Base-by-base conservation (phyloP, 2,329 filamentous ascomycete species). In the Paraphoma sp. region DNA sequence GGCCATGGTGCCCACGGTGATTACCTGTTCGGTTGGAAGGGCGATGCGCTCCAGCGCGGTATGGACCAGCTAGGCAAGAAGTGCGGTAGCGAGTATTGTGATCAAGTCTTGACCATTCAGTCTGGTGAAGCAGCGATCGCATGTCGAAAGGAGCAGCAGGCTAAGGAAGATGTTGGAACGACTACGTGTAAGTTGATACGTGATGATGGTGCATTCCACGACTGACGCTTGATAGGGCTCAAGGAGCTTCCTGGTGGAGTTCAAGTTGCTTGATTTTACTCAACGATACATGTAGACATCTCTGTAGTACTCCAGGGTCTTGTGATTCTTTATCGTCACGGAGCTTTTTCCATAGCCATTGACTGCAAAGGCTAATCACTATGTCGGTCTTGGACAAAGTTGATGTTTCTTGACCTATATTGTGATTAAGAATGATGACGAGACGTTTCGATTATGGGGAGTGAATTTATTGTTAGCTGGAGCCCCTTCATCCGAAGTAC, bases 21-120 rank as follows among this genome's bases (percentile, higher is more conserved):
- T 43, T 65, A 69, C 49, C 60, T 70, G 47, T 70, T 71, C 23
- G 69, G 69, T 4, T 72, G 69, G 68, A 70, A 72, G 45, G 69
- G 55, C 43, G 63, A 69, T 36, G 50, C 69, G 30, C 60, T 72
- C 9, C 69, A 73, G 47, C 65, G 62, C 45, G 69, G 63, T n/a
- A 70, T 74, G 63, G 69, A 73, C 48, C 68, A 38, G 33, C 33
- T 38, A 3, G 33, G 33, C 33, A 38, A 6, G 3, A 38, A 38
- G 6, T 38, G 33, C 33, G 33, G 33, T 6, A 38, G 33, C 33
- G 33, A 38, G 33, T 38, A 38, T n/a, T 38, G 33, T n/a, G 33
- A 38, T n/a, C 33, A 38, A 38, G 33, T 38, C 33, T 6, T 38
- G 3, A 38, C 10, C 3, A 38, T 38, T n/a, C 33, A 38, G 33